Evolutionary conservation across 257 asterid genomes (phyloP), one percentile per base, ranked within the genome.

Genomic region (Ajuga chamaepitys): DNA sequence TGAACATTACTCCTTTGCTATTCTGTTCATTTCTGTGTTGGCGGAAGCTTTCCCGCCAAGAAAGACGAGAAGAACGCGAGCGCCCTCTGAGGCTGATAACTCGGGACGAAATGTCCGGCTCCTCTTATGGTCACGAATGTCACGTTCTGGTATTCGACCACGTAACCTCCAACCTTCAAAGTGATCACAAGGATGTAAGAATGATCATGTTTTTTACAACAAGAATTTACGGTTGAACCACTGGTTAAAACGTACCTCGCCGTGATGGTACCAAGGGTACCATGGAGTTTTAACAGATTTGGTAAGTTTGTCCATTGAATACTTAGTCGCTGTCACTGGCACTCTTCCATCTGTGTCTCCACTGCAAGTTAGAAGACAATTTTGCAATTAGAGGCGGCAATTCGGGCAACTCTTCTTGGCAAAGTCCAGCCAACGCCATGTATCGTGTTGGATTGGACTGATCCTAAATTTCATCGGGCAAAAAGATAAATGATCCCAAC

Each of bases 131-230:
- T 83, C 75, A 76, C 84, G 3, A 85, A 85, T 4, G 85, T 82
- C 59, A 83, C 17, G 24, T 81, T 81, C 17, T 75, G 68, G 51
- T 85, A 85, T 24, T 52, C 86, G n/a, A 78, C 87, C 0, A 26
- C 85, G 7, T 74, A 84, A 0, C 95, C 89, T 53, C 88, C 86
- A 61, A 86, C 95, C 89, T 83, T 76, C 17, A 62, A 61, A 42
- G n/a, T 11, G 13, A 18, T 16, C 1, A n/a, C n/a, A 64, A 66
- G 5, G 5, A 0, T 34, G 11, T 17, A 1, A 20, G 14, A 22
- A 1, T 20, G 40, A 2, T 32, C 6, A 25, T 2, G 0, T 42
- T 13, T 13, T 9, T 40, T 20, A 6, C 41, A 5, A 37, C 22
- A 60, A 14, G 5, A 71, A 7, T n/a, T 24, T 3, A 6, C n/a